Evolutionary conservation across 2,329 filamentous ascomycete species (phyloP), one percentile per base, ranked within the genome.

Genomic region (Penicillium sp.): DNA sequence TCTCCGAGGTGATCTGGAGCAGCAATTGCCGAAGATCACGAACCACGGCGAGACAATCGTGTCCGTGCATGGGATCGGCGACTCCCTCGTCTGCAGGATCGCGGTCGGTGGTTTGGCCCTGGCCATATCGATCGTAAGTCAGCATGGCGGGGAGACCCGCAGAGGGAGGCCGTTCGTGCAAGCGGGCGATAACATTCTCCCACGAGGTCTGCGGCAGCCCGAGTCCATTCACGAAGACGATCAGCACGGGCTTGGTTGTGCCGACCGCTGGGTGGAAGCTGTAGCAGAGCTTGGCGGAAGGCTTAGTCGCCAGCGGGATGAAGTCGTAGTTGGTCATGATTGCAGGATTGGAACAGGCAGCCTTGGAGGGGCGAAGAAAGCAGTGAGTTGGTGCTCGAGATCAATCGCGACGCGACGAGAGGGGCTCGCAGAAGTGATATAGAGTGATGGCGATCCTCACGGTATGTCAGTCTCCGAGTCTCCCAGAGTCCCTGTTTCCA

Each of bases 121-220:
- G 78, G 7, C 78, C 77, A 48, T 73, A 80, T 28, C 78, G 75
- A 57, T 81, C 78, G 46, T 80, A 81, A 30, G 71, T 72, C 3
- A 81, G 62, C 13, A 80, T 56, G 10, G 64, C 62, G 1, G 72
- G 72, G 34, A 64, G 62, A 7, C 57, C 49, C 2, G 58, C 40
- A 4, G n/a, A 38, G 17, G 46, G 36, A 10, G 43, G 45, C 3
- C 40, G 32, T 2, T 39, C 34, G 17, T 55, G 46, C 7, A 60
- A 53, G 41, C 29, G 48, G 26, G 23, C 41, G 13, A 71, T 66
- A 3, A 60, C 47, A 1, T 56, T 49, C 4, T 59, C 51, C 69
- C 69, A 73, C 3, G 59, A 63, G 13, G 58, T 55, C 43, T 69
- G 61, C 1, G 70, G 64, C 0, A 67, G 52, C 43, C 70, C 62